Evolutionary conservation across 1,139 yeast species (phyloP).

Genomic region (Geotrichum aggregatum): DNA sequence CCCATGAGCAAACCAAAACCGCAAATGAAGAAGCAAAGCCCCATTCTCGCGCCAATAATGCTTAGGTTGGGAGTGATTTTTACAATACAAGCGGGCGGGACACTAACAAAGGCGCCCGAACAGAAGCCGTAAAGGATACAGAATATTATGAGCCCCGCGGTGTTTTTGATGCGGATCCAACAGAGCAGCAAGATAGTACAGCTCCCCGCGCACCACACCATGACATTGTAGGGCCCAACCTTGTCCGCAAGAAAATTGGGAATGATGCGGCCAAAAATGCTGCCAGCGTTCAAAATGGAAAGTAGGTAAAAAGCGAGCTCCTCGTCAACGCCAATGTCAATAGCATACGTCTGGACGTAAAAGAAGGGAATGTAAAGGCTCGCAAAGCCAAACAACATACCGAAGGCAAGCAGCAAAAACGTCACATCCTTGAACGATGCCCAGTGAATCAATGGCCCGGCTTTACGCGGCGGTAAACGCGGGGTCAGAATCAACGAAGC

Average conservation of each 20-base stretch:
- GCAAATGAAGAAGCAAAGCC: slow-evolving; percentile 56
- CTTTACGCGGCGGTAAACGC: slow-evolving; percentile 34
- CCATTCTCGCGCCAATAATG: slow-evolving; percentile 48
- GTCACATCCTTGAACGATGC: slow-evolving; percentile 35
- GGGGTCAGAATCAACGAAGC: slow-evolving; percentile 29
- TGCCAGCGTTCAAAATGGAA: slow-evolving; percentile 51
- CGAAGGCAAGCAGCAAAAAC: slow-evolving; percentile 33
- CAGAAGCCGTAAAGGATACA: slow-evolving; percentile 50
- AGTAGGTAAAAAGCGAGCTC: slow-evolving; percentile 37
- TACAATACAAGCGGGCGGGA: slow-evolving; percentile 43
- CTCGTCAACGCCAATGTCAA: slow-evolving; percentile 26
- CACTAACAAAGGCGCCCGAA: slow-evolving; percentile 45
- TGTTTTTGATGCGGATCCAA: slow-evolving; percentile 43
- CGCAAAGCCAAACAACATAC: slow-evolving; percentile 34
- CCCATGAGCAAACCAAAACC: slow-evolving; percentile 51
- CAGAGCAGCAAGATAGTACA: slow-evolving; percentile 33
- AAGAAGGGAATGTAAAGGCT: slow-evolving; percentile 40
- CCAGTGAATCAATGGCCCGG: slow-evolving; percentile 31
- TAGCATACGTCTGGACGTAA: slow-evolving; percentile 37
- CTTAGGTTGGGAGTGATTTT: slow-evolving; percentile 52
- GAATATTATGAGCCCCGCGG: slow-evolving; percentile 43
- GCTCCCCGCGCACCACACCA: slow-evolving; percentile 34
- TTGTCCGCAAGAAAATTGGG: slow-evolving; percentile 49
- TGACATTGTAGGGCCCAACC: slow-evolving; percentile 46
- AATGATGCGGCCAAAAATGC: slow-evolving; percentile 48